Percentiles rank a stretch among this genome's conserved stretches.
These are phyloP conservation scores for Pelargonium exstipulatum DNA, from an alignment of 441 rosid genomes.

Conservation along the genomic window DNA sequence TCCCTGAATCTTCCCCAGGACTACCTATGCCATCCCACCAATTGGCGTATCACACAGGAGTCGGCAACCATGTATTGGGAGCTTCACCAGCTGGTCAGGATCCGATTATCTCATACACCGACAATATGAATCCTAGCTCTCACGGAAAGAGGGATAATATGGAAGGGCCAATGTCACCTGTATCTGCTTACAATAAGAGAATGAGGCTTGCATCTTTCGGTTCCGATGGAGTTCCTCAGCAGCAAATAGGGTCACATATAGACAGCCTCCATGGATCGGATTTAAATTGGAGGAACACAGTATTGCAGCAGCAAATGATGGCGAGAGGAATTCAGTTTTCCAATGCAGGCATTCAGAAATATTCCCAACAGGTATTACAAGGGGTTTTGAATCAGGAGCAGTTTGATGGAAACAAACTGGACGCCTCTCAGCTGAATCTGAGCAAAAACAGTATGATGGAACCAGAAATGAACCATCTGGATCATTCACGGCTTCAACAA, in stretches of 20 bases:
- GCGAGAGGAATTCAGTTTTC: slow-evolving; percentile 61
- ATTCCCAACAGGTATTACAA: slow-evolving; percentile 61
- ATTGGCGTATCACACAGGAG: slow-evolving; percentile 47
- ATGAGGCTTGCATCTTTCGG: slow-evolving; percentile 41
- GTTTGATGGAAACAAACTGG: slow-evolving; percentile 59
- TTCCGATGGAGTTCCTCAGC: slow-evolving; percentile 64
- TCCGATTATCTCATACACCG: slow-evolving; percentile 51
- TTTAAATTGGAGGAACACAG: slow-evolving; percentile 56
- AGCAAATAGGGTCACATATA: slow-evolving; percentile 47
- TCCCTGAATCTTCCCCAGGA: slow-evolving; percentile 44
- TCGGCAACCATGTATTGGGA: slow-evolving; percentile 42
- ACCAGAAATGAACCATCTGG: slow-evolving; percentile 60
- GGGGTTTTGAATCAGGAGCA: slow-evolving; percentile 72
- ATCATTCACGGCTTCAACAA: slow-evolving; percentile 48
- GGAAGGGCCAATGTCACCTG: slow-evolving; percentile 60
- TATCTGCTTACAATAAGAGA: slow-evolving; percentile 62
- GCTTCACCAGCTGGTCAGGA: slow-evolving; percentile 65
- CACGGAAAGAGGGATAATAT: slow-evolving; percentile 69
- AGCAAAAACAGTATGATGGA: slow-evolving; percentile 44
- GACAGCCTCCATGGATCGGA: slow-evolving; percentile 63
- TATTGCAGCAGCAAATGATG: slow-evolving; percentile 52
- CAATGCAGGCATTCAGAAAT: slow-evolving; percentile 55
- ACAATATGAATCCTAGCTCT: slow-evolving; percentile 44
- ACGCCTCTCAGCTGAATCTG: slow-evolving; percentile 39
- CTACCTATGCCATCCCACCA: slow-evolving; percentile 50